phyloP scores from a whole-genome alignment of 176 grass and related monocot species.

The Aechmea fasciata region DNA sequence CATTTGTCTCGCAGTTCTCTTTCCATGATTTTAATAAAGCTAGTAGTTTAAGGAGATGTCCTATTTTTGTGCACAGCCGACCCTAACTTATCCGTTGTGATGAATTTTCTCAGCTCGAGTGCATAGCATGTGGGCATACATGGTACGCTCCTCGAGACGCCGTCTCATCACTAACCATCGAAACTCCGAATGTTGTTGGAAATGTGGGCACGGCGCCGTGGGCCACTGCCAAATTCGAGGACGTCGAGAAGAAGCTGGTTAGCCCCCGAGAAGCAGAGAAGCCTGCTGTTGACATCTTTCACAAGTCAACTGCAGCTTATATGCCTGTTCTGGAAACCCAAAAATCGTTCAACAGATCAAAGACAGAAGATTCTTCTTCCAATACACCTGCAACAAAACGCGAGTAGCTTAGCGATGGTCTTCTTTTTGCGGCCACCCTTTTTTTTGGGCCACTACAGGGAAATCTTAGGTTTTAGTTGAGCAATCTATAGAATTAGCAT shows the following conservation, averaged over 20 bases:
- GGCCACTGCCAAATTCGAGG: slow-evolving; percentile 81
- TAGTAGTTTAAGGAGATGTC: not conserved
- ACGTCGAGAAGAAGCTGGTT: slow-evolving; percentile 58
- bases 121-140: slow-evolving; percentile 54
- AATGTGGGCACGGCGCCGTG: slow-evolving; percentile 65
- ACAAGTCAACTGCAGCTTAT: slow-evolving; percentile 45
- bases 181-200: slow-evolving; percentile 34
- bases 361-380: slow-evolving; percentile 26
- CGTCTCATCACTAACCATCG: slow-evolving; percentile 55
- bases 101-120: slow-evolving; percentile 53
- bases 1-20: not conserved
- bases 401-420: not conserved
- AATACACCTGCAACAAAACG: slow-evolving; percentile 13
- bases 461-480: no score
- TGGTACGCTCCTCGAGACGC: slow-evolving; percentile 79
- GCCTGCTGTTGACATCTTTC: slow-evolving; percentile 18
- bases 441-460: no score
- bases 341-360: slow-evolving; percentile 42
- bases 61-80: not conserved
- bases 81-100: no score
- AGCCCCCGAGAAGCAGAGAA: slow-evolving; percentile 58
- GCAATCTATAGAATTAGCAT: no score
- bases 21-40: not conserved
- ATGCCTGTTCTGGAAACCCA: slow-evolving; percentile 57
- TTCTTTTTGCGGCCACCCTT: no score